Evolutionary conservation across 352 stramenopile genomes (phyloP), one percentile per base, ranked within the genome.

Genomic region (Thalassiosira ordinaria): DNA sequence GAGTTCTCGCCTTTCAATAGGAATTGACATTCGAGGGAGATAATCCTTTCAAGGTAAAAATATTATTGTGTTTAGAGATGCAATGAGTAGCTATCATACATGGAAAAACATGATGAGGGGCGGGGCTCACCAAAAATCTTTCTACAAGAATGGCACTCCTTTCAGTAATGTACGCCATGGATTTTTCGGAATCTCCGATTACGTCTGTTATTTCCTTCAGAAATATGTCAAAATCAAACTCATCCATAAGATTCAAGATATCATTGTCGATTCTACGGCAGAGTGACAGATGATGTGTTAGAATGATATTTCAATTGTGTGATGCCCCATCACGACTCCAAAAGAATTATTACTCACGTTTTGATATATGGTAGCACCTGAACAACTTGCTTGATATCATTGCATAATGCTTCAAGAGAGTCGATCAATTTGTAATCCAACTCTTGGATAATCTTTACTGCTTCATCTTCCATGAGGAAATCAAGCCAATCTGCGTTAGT

Each of bases 171-270:
- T 90, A 94, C 39, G 80, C 29, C 24, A 78, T 72, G 26, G 90
- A 80, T 71, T 86, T 86, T 7, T 87, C 78, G 24, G 80, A 46
- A 55, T 94, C 76, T 24, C 82, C 76, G 27, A 94, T 78, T 22
- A 83, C 74, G 56, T 85, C 75, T 4, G 84, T 82, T 44, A 86
- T 82, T 37, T 92, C 89, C 52, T 84, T 89, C 11, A 94, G 46
- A 55, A 92, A 88, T 59, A 82, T 39, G 39, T 93, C 87, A 33
- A 92, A 67, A 73, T 92, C 79, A 20, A 94, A 68, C 53, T 92
- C 87, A 69, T 94, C 89, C 35, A 94, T 90, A 18, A 94, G 78
- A 59, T 92, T 87, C 33, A 94, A 78, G 49, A 94, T 88, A 39
- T 93, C 89, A 55, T 93, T 85, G 46, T 94, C 89, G 46, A 94